Conservation (phyloP, 2,329 filamentous ascomycete species). For the Biscogniauxia marginata region DNA sequence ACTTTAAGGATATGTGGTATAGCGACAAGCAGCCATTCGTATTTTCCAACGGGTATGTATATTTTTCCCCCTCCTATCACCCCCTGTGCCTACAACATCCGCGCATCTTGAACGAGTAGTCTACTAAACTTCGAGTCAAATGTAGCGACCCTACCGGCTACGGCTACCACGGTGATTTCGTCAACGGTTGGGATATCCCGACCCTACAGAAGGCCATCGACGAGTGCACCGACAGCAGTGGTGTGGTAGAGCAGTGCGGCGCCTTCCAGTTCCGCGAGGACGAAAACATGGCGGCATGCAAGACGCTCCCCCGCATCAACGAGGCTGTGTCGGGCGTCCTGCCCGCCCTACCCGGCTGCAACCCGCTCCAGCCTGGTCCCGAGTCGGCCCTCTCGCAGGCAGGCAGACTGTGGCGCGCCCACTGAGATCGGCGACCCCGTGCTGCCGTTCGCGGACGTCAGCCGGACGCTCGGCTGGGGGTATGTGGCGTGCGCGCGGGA, state of each 20-base stretch:
- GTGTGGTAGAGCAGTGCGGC: conserved; percentile 42
- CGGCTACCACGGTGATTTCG: conserved; percentile 57
- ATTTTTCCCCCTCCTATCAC: not conserved
- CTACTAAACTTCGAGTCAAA: too few species aligned
- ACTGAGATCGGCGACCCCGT: conserved; percentile 37
- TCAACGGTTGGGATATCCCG: conserved; percentile 57
- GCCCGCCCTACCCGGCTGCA: conserved; percentile 53
- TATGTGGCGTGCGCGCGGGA: conserved; percentile 52
- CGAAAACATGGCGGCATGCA: conserved; percentile 44
- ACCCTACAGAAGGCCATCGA: conserved; percentile 50
- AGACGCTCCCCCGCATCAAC: conserved; percentile 40
- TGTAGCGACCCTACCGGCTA: conserved; percentile 45
- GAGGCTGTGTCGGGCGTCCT: conserved; percentile 45
- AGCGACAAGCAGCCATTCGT: conserved; percentile 49
- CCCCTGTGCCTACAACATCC: not conserved
- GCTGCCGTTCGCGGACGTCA: conserved; percentile 46
- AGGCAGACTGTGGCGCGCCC: conserved; percentile 34
- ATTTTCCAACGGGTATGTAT: conserved; percentile 38
- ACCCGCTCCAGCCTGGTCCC: conserved; percentile 40
- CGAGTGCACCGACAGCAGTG: conserved; percentile 44
- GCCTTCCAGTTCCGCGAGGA: conserved; percentile 41
- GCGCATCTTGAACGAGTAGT: too few species aligned
- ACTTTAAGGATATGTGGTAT: conserved; percentile 48
- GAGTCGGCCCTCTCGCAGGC: conserved; percentile 12
- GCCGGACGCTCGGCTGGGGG: conserved; percentile 42